Conservation (phyloP, 139 green algal species). For the Zygnema circumcarinatum region DNA sequence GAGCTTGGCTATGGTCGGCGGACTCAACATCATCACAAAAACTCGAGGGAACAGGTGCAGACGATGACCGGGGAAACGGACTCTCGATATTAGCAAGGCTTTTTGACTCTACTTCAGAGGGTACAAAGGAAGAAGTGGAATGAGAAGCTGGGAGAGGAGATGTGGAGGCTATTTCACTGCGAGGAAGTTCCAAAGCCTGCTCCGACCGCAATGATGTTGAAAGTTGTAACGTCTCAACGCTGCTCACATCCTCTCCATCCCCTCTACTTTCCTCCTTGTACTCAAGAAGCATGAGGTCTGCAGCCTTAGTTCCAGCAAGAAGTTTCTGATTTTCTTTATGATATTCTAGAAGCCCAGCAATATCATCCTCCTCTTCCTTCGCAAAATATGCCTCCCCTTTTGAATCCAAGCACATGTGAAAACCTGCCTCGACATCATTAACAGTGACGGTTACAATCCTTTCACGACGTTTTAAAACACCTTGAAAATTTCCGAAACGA, state of each 20-base stretch:
- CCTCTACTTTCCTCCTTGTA: background rate
- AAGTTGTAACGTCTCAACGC: background rate
- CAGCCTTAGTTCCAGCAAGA: background rate
- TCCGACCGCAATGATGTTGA: background rate
- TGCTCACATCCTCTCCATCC: background rate
- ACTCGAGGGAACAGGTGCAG: no score
- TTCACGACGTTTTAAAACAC: conserved; percentile 75
- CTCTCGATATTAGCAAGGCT: background rate
- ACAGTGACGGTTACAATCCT: conserved; percentile 76
- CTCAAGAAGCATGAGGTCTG: background rate
- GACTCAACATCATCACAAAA: no score
- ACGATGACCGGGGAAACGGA: background rate
- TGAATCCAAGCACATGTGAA: conserved; percentile 49
- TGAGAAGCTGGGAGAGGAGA: background rate
- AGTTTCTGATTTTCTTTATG: background rate
- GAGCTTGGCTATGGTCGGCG: background rate
- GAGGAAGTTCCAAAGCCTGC: background rate
- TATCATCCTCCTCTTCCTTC: background rate
- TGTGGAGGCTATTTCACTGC: no score
- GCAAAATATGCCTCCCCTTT: conserved; percentile 55
- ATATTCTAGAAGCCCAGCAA: background rate
- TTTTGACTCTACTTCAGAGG: background rate
- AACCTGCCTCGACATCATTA: conserved; percentile 67
- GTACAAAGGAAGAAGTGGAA: background rate
- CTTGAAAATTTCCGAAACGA: conserved; percentile 93